Base-by-base conservation (phyloP, 2,329 filamentous ascomycete species). In the Myotisia sp. region DNA sequence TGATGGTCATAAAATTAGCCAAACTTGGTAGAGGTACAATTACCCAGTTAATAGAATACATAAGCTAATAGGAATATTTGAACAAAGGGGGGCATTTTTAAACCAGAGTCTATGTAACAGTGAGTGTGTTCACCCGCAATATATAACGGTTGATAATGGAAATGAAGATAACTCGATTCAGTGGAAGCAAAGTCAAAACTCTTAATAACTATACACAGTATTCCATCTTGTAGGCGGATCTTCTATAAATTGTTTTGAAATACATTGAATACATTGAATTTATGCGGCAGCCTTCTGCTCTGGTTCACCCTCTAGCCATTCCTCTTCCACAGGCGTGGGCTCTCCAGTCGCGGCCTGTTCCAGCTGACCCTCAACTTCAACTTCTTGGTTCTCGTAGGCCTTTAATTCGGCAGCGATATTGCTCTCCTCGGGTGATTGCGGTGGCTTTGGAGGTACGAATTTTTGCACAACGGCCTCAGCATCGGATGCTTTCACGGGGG, bases 361-460 rank as follows among this genome's bases (percentile, higher is more conserved):
- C 8, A 19, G 20, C 62, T 83, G 75, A 47, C 87, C 87, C 70
- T 95, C 87, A 46, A 95, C 78, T 65, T 98, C 90, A 48, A 94
- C 86, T 50, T 78, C 73, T 71, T 92, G 84, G 58, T 66, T 73
- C 74, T 95, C 87, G 73, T 98, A 98, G 58, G 84, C 78, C 68
- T 90, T 79, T 60, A 98, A 67, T 62, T 83, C 87, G 62, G 73
- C 79, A 56, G 86, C 84, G 44, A 98, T 80, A 64, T 93, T 82
- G 63, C 78, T 66, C 72, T 95, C 87, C 65, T 95, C 90, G 57
- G 90, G 90, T 22, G 85, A 92, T 56, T 71, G 64, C 54, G 90
- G 87, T 39, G 85, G 63, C 61, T 80, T 76, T 52, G 90, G 90
- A 45, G 78, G 58, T 54, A 58, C 56, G 70, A 95, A 98, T 60